Percentiles rank a stretch among this genome's conserved stretches.
Conservation (phyloP, 2,329 filamentous ascomycete genomes). For the Pseudogymnoascus sp. region DNA sequence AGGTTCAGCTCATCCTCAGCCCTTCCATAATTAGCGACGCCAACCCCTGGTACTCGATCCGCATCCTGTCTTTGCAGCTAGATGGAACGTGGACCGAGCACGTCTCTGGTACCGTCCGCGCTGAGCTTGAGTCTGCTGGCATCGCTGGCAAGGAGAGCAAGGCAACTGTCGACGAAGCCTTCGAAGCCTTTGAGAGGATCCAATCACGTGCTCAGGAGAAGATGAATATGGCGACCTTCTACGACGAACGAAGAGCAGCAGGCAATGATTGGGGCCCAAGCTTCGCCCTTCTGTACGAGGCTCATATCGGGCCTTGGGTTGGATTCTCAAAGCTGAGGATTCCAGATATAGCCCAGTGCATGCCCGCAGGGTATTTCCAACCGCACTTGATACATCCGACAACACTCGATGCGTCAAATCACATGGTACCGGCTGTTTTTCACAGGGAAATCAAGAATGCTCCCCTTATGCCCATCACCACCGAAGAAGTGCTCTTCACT, state of each 20-base stretch:
- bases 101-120: neutral
- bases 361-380: constrained; percentile 8
- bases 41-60: constrained; percentile 8
- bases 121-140: neutral
- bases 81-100: constrained; percentile 7
- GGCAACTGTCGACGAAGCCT: constrained; percentile 6
- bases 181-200: neutral
- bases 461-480: neutral
- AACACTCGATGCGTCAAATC: constrained; percentile 11
- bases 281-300: constrained; percentile 12
- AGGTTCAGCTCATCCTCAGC: constrained; percentile 9
- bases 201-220: neutral
- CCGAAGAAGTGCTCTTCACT: neutral
- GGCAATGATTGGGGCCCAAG: constrained; percentile 11
- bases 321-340: constrained; percentile 5
- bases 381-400: neutral
- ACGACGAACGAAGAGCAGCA: constrained; percentile 4
- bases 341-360: constrained; percentile 8
- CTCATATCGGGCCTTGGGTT: constrained; percentile 2
- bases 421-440: neutral
- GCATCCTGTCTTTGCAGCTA: constrained; percentile 1
- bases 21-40: neutral
- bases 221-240: neutral
- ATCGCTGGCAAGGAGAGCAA: constrained; percentile 6
- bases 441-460: neutral